phyloP scores from a whole-genome alignment of 73 alveolate species.

The Loxodes magnus region DNA sequence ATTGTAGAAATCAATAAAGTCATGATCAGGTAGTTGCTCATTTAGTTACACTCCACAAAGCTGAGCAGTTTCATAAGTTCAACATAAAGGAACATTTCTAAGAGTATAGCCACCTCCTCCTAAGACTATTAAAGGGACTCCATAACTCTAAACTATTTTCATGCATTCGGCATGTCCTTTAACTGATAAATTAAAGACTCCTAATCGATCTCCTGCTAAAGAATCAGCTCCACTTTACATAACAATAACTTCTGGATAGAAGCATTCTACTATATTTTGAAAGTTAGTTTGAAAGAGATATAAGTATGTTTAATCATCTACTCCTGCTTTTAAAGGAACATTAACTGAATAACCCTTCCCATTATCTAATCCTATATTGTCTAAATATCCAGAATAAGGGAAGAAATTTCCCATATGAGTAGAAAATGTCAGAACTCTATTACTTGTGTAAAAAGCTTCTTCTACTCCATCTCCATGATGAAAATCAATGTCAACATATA shows the following conservation, averaged over 20 bases:
- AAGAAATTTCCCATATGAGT: constrained; percentile 97
- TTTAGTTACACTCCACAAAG: constrained; percentile 61
- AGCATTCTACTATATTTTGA: constrained; percentile 26
- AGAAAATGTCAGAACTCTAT: constrained; percentile 92
- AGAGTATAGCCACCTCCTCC: constrained; percentile 99
- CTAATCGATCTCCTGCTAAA: constrained; percentile 93
- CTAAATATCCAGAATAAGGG: constrained; percentile 96
- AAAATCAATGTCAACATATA: constrained; percentile 85
- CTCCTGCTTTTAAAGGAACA: constrained; percentile 93
- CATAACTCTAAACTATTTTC: constrained; percentile 59
- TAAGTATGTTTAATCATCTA: constrained; percentile 82
- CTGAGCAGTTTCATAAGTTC: constrained; percentile 93
- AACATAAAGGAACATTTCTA: constrained; percentile 94
- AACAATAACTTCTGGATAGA: constrained; percentile 50
- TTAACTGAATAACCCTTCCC: constrained; percentile 95
- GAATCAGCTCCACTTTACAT: constrained; percentile 88
- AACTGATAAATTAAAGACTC: constrained; percentile 86
- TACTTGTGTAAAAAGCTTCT: constrained; percentile 97
- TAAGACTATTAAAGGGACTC: constrained; percentile 84
- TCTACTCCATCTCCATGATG: constrained; percentile 99
- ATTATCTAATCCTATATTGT: constrained; percentile 87
- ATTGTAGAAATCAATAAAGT: not conserved
- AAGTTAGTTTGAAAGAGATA: constrained; percentile 77
- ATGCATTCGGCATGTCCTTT: constrained; percentile 93
- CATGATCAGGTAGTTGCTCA: constrained; percentile 15